Evolutionary conservation across 2,329 filamentous ascomycete genomes (phyloP).

Genomic region (Stagonosporopsis tanaceti): DNA sequence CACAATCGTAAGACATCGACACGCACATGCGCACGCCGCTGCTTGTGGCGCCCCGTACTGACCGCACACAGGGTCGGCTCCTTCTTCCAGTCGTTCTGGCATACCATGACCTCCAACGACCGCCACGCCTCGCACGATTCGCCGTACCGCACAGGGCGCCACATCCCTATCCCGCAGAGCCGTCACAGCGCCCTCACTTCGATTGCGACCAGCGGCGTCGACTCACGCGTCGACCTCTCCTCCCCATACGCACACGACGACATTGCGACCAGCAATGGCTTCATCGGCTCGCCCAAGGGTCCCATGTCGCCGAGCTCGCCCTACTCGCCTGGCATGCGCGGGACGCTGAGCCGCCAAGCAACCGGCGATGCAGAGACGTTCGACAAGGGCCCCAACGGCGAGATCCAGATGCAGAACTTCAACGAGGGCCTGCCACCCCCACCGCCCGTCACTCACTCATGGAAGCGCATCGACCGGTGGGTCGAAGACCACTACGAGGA

Average conservation of each 20-base stretch:
- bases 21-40: neutral
- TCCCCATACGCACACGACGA: slow-evolving; percentile 81
- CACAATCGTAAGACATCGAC: slow-evolving; percentile 43
- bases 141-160: slow-evolving; percentile 87
- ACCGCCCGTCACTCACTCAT: slow-evolving; percentile 87
- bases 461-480: slow-evolving; percentile 94
- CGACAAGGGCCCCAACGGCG: slow-evolving; percentile 75
- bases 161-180: slow-evolving; percentile 85
- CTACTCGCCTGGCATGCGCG: slow-evolving; percentile 90
- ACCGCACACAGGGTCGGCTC: slow-evolving; percentile 43
- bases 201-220: slow-evolving; percentile 82
- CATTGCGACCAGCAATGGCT: slow-evolving; percentile 63
- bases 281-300: slow-evolving; percentile 64
- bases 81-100: slow-evolving; percentile 92
- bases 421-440: slow-evolving; percentile 88
- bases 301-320: slow-evolving; percentile 71
- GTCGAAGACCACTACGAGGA: slow-evolving; percentile 94
- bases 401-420: slow-evolving; percentile 97
- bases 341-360: slow-evolving; percentile 72
- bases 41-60: slow-evolving; percentile 27
- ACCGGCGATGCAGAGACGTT: slow-evolving; percentile 58
- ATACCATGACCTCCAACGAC: slow-evolving; percentile 76
- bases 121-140: slow-evolving; percentile 94
- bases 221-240: slow-evolving; percentile 85
- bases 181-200: slow-evolving; percentile 84